A percentile compares a stretch with the other conserved stretches of the same genome.
phyloP scores from a whole-genome alignment of 73 alveolate genomes.

The Paramecium octaurelia region DNA sequence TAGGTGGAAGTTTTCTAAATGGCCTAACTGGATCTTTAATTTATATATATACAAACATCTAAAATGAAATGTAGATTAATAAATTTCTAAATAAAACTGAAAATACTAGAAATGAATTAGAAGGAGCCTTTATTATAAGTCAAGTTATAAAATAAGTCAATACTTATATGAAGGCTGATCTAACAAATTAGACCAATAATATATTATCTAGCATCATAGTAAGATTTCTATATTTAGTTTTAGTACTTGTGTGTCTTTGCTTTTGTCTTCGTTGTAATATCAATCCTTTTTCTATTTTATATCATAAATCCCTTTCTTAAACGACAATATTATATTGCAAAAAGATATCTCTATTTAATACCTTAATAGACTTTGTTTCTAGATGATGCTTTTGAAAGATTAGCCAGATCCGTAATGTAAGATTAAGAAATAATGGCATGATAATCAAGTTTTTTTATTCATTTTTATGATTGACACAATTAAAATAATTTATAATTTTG shows the following conservation, averaged over 20 bases:
- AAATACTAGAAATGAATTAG: neutral
- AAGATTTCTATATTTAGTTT: neutral
- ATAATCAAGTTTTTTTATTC: neutral
- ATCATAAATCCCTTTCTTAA: neutral
- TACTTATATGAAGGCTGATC: slow-evolving; percentile 22
- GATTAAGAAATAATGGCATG: neutral
- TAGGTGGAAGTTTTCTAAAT: slow-evolving; percentile 24
- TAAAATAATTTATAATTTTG: neutral
- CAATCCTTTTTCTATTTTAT: neutral
- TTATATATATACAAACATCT: neutral
- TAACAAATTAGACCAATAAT: neutral
- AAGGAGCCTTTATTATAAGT: slow-evolving; percentile 33
- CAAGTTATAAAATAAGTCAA: neutral
- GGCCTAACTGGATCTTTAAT: neutral
- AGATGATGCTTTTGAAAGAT: slow-evolving; percentile 44
- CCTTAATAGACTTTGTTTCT: slow-evolving; percentile 40
- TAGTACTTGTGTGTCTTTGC: neutral
- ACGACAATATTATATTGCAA: neutral
- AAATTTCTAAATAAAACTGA: slow-evolving; percentile 1
- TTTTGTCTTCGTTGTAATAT: neutral
- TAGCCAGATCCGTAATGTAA: slow-evolving; percentile 32
- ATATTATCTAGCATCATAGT: neutral
- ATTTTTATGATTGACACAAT: neutral
- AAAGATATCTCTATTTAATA: neutral
- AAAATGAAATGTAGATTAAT: slow-evolving; percentile 27